Conservation (phyloP, 805 yeast species). For the Kodamaea jinghongensis region DNA sequence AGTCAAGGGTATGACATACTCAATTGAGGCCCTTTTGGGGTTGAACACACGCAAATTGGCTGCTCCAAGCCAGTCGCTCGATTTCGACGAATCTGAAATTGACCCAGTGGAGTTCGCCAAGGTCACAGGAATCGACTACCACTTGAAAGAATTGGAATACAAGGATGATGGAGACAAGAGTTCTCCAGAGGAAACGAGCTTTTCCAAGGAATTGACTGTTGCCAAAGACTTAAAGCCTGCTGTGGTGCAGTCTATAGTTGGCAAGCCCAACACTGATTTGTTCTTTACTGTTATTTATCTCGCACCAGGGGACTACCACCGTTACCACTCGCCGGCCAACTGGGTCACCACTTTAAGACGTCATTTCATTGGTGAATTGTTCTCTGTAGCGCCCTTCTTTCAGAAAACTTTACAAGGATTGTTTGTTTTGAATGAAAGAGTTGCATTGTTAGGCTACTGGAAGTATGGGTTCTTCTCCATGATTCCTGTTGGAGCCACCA, state of each 20-base stretch:
- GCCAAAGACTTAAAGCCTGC: constrained; percentile 41
- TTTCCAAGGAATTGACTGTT: constrained; percentile 36
- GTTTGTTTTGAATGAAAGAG: constrained; percentile 91
- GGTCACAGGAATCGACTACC: constrained; percentile 62
- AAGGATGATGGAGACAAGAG: constrained; percentile 67
- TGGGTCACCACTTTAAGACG: constrained; percentile 95
- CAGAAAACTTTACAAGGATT: constrained; percentile 83
- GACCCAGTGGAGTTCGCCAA: constrained; percentile 75
- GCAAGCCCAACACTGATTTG: constrained; percentile 47
- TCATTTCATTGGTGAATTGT: constrained; percentile 93
- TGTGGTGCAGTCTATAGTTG: constrained; percentile 18
- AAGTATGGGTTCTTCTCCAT: constrained; percentile 94
- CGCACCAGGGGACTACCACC: constrained; percentile 98
- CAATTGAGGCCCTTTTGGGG: constrained; percentile 85
- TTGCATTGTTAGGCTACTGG: constrained; percentile 94
- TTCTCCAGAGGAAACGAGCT: constrained; percentile 27
- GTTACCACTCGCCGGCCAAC: constrained; percentile 91
- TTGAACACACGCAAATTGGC: constrained; percentile 47
- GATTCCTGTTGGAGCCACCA: constrained; percentile 99
- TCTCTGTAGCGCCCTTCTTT: constrained; percentile 94
- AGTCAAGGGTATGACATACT: constrained; percentile 94
- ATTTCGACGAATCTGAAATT: constrained; percentile 43
- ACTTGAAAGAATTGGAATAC: constrained; percentile 47
- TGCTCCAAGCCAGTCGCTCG: constrained; percentile 52
- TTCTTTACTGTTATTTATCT: constrained; percentile 89